Base-by-base conservation (phyloP, 2,329 filamentous ascomycete species). In the Penicillium sp. region DNA sequence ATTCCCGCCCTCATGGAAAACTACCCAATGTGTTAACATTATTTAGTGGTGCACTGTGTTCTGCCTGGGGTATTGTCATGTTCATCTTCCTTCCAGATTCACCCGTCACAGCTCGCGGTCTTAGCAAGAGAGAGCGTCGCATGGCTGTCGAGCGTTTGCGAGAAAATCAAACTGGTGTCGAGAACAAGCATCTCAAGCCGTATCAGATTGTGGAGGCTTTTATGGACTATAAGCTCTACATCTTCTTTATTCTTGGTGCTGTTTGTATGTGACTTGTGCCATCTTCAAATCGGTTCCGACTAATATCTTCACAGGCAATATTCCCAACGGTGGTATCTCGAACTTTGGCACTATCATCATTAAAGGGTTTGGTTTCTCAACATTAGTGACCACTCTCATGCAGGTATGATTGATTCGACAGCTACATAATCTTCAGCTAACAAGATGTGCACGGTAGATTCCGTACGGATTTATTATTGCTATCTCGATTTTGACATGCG, bases 301-400 rank as follows among this genome's bases (percentile, higher is more conserved):
- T 57, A 19, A 53, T 28, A 2, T 12, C 25, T 14, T 4, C 2
- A 17, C 31, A 56, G 74, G 74, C 55, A 84, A 83, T 58, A 70
- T 78, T 10, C 75, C 75, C 11, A 86, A 85, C 52, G 83, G 82
- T 4, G 83, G 83, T 14, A 82, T 85, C 46, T 78, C 76, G 0
- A 85, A 83, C 54, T 86, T 85, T 59, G 81, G 81, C 48, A 84
- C 82, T 0, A 73, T 85, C 46, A 82, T 86, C 47, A 84, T 85
- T 60, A 68, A 83, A 53, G 81, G 81, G 0, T 80, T 85, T 30
- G 82, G 84, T 7, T 84, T 84, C 61, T 75, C 73, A 1, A 79
- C 80, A 0, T 72, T 83, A 7, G 76, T 78, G 1, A 84, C 83
- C 4, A 81, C 81, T 0, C 69, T 85, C 2, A 75, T 84, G 69